Conservation (phyloP, 805 yeast species). For the Cyberlindnera mycetangii region DNA sequence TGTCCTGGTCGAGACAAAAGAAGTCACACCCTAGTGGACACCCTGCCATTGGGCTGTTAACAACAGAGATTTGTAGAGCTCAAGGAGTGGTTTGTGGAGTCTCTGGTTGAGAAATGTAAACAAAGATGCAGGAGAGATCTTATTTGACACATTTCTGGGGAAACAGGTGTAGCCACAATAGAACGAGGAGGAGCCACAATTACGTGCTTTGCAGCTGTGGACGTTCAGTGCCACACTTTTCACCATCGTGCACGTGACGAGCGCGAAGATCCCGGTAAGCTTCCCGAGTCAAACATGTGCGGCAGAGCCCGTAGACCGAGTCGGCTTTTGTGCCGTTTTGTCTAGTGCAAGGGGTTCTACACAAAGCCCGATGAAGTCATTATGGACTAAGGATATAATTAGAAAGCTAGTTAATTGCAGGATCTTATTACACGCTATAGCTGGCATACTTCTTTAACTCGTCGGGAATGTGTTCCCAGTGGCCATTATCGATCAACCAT, state of each 20-base stretch:
- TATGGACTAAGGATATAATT: neutral
- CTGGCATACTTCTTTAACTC: constrained; percentile 19
- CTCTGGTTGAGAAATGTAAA: neutral
- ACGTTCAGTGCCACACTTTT: no score
- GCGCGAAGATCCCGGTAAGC: neutral
- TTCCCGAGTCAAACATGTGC: no score
- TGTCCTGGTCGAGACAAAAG: neutral
- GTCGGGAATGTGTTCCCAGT: constrained; percentile 24
- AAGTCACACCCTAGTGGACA: neutral
- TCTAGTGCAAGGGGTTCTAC: neutral
- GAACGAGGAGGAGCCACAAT: constrained; percentile 7
- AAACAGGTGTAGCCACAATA: constrained; percentile 3
- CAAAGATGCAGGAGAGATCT: constrained; percentile 4
- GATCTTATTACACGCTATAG: neutral
- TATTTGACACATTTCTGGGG: constrained; percentile 7
- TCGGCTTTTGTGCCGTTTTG: no score
- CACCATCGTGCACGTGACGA: constrained; percentile 2
- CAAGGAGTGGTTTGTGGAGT: neutral
- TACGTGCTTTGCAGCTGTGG: constrained; percentile 3
- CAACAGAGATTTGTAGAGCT: no score
- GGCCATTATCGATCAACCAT: constrained; percentile 21
- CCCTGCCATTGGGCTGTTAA: neutral
- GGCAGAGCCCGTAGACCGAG: no score
- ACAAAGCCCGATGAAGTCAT: neutral
- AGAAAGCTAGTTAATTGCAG: no score